A percentile compares a stretch with the other conserved stretches of the same genome.
phyloP scores from a whole-genome alignment of 169 alveolate species.

The Babesia caballi region DNA sequence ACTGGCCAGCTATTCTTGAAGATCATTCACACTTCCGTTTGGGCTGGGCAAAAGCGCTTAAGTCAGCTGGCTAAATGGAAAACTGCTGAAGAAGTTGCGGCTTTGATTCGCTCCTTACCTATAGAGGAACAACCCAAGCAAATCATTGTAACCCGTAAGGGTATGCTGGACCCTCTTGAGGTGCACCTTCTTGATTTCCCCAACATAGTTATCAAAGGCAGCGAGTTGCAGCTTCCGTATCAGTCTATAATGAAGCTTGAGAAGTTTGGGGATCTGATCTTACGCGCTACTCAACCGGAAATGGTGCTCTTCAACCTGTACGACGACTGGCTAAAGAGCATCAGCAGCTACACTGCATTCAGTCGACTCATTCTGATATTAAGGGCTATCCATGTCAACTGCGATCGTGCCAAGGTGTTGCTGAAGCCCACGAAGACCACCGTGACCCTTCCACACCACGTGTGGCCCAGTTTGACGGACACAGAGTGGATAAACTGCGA shows the following conservation, averaged over 20 bases:
- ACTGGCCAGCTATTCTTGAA: constrained; percentile 98
- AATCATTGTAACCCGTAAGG: constrained; percentile 99
- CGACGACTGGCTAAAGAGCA: constrained; percentile 99
- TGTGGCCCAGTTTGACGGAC: constrained; percentile 99
- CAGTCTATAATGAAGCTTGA: constrained; percentile 97
- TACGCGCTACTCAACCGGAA: constrained; percentile 99
- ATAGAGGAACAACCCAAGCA: constrained; percentile 99
- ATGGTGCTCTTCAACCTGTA: constrained; percentile 98
- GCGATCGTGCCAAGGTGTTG: constrained; percentile 97
- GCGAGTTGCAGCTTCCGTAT: constrained; percentile 98
- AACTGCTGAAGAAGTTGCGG: constrained; percentile 99
- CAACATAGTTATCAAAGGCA: constrained; percentile 98
- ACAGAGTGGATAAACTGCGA: constrained; percentile 99
- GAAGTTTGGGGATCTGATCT: constrained; percentile 98
- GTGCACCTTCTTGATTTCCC: constrained; percentile 99
- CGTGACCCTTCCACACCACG: constrained; percentile 98
- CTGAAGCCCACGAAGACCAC: constrained; percentile 95
- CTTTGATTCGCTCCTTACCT: constrained; percentile 99
- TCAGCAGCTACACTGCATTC: constrained; percentile 98
- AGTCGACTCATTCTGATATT: constrained; percentile 93
- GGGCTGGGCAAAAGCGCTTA: constrained; percentile 99
- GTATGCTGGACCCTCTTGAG: constrained; percentile 99
- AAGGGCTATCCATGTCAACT: constrained; percentile 97
- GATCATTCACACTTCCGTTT: constrained; percentile 99
- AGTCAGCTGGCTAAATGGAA: constrained; percentile 99